Evolutionary conservation across 2,329 filamentous ascomycete genomes (phyloP).

Genomic region (Exophiala calicioides): DNA sequence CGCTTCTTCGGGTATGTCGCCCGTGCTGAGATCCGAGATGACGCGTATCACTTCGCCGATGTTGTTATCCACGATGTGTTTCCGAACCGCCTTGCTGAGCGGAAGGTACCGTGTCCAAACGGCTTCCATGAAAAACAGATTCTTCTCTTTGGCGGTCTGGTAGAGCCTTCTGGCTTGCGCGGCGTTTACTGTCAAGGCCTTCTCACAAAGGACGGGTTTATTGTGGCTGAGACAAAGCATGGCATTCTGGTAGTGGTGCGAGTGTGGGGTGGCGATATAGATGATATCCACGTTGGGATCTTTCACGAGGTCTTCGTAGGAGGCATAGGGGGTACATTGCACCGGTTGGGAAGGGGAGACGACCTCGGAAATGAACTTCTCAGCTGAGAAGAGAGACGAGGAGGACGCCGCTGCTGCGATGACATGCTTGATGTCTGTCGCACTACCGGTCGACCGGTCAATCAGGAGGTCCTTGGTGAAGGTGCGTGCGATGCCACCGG

Average conservation of each 20-base stretch:
- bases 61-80: conserved; percentile 50
- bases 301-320: conserved; percentile 76
- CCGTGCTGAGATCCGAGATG: conserved; percentile 48
- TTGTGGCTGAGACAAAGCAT: conserved; percentile 79
- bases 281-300: conserved; percentile 80
- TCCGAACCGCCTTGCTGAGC: conserved; percentile 53
- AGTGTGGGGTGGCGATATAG: conserved; percentile 88
- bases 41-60: conserved; percentile 55
- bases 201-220: conserved; percentile 89
- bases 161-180: conserved; percentile 72
- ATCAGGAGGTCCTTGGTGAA: conserved; percentile 78
- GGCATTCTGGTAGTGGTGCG: conserved; percentile 88
- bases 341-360: conserved; percentile 58
- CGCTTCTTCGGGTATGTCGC: conserved; percentile 51
- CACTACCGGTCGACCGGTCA: conserved; percentile 68
- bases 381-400: conserved; percentile 67
- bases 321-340: conserved; percentile 71
- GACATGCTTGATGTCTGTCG: conserved; percentile 72
- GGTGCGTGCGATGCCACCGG: conserved; percentile 49
- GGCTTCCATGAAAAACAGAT: conserved; percentile 78
- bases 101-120: conserved; percentile 88
- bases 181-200: conserved; percentile 83
- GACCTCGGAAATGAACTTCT: conserved; percentile 70
- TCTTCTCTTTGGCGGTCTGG: conserved; percentile 70
- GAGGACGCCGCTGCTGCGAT: conserved; percentile 81